Conservation (phyloP, 2,329 filamentous ascomycete species). For the Fusarium sp. region DNA sequence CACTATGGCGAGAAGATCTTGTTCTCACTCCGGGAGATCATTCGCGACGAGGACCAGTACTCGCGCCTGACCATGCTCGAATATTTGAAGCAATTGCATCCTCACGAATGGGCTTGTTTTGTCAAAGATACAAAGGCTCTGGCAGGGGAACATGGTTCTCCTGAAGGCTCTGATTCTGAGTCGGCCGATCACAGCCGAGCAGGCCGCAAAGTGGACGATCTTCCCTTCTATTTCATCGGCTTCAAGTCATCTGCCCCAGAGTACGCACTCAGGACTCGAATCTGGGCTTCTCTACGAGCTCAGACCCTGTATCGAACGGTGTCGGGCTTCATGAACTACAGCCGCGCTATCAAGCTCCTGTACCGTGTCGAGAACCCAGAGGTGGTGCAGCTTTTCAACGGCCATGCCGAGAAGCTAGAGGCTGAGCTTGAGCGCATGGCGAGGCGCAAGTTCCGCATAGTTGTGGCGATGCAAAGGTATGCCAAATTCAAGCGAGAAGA, state of each 20-base stretch:
- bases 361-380: not conserved
- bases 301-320: conserved; percentile 2
- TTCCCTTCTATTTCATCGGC: not conserved
- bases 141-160: not conserved
- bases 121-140: conserved; percentile 1
- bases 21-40: conserved; percentile 4
- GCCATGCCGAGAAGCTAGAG: conserved; percentile 1
- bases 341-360: not conserved
- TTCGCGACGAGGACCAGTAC: conserved; percentile 5
- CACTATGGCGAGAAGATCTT: conserved; percentile 4
- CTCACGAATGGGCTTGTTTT: conserved; percentile 3
- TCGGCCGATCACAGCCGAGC: not conserved
- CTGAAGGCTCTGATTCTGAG: not conserved
- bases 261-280: not conserved
- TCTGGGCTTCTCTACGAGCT: not conserved
- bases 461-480: not conserved
- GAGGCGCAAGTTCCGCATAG: conserved; percentile 1
- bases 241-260: conserved; percentile 7
- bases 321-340: conserved; percentile 1
- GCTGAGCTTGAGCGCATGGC: not conserved
- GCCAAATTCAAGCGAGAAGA: conserved; percentile 6
- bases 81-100: conserved; percentile 1
- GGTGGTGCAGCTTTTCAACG: not conserved
- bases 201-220: not conserved
- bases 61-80: not conserved